phyloP scores from a whole-genome alignment of 495 filamentous ascomycete genomes.

The Tuber brumale region DNA sequence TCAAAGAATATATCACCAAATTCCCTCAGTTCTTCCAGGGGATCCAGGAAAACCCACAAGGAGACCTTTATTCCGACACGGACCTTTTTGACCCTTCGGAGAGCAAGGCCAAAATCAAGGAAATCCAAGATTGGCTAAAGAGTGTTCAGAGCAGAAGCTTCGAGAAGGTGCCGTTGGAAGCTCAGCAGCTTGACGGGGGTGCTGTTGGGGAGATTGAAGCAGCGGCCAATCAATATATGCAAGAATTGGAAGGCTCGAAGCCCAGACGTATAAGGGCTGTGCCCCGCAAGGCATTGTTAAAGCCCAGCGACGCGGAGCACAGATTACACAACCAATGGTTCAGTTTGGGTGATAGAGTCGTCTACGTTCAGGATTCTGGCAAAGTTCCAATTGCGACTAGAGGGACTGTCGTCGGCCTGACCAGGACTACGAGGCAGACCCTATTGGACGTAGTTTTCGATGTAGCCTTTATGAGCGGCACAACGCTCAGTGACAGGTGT shows the following conservation, averaged over 20 bases:
- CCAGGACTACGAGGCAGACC: slow-evolving; percentile 68
- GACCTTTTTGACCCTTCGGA: slow-evolving; percentile 74
- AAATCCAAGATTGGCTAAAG: slow-evolving; percentile 89
- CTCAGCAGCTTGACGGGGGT: slow-evolving; percentile 89
- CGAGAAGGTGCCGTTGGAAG: slow-evolving; percentile 87
- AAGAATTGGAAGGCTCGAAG: slow-evolving; percentile 43
- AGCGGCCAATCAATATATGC: slow-evolving; percentile 58
- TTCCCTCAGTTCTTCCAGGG: slow-evolving; percentile 93
- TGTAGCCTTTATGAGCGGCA: slow-evolving; percentile 90
- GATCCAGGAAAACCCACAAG: slow-evolving; percentile 68
- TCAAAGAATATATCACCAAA: slow-evolving; percentile 79
- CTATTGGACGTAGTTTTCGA: slow-evolving; percentile 93
- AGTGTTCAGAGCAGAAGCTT: slow-evolving; percentile 81
- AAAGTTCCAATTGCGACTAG: slow-evolving; percentile 88
- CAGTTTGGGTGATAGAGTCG: slow-evolving; percentile 77
- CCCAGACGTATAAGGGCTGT: slow-evolving; percentile 61
- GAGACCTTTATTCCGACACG: slow-evolving; percentile 67
- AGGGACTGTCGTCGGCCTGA: slow-evolving; percentile 89
- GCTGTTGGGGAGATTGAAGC: slow-evolving; percentile 73
- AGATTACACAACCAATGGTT: slow-evolving; percentile 80
- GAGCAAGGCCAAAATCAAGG: slow-evolving; percentile 60
- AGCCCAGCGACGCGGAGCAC: slow-evolving; percentile 86
- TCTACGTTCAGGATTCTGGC: slow-evolving; percentile 87
- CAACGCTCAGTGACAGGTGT: slow-evolving; percentile 78
- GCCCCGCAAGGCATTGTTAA: slow-evolving; percentile 78